Evolutionary conservation across 2,329 filamentous ascomycete genomes (phyloP).

Genomic region (Colletotrichum sp.): DNA sequence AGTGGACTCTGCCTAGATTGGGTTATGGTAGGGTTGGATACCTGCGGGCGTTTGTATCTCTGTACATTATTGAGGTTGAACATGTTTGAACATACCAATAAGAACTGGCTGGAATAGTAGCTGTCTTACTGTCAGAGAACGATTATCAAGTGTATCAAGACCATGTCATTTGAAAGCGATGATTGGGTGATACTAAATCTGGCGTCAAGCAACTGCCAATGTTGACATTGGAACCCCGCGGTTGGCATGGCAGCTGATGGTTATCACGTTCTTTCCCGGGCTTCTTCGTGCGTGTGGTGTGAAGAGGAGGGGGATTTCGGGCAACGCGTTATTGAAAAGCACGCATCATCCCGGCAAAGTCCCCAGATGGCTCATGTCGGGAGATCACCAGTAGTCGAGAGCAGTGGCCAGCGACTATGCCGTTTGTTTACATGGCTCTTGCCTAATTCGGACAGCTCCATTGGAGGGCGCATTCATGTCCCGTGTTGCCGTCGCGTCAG

Average conservation of each 20-base stretch:
- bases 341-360: background rate
- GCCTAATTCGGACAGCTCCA: slow-evolving; percentile 9
- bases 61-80: background rate
- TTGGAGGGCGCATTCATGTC: background rate
- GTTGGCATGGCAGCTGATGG: slow-evolving; percentile 8
- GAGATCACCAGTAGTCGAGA: slow-evolving; percentile 7
- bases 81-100: background rate
- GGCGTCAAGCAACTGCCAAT: background rate
- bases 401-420: slow-evolving; percentile 5
- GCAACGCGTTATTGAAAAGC: background rate
- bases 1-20: slow-evolving; percentile 26
- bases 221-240: background rate
- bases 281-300: background rate
- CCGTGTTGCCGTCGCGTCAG: background rate
- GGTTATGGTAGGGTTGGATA: background rate
- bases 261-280: background rate
- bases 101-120: background rate
- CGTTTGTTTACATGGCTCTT: slow-evolving; percentile 18
- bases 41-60: background rate
- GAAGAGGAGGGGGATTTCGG: background rate
- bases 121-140: background rate
- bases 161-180: background rate
- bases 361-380: background rate
- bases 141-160: background rate
- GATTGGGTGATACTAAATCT: background rate